Evolutionary conservation across 108 stramenopile species (phyloP), one percentile per base, ranked within the genome.

Genomic region (Cyclotella atomus): DNA sequence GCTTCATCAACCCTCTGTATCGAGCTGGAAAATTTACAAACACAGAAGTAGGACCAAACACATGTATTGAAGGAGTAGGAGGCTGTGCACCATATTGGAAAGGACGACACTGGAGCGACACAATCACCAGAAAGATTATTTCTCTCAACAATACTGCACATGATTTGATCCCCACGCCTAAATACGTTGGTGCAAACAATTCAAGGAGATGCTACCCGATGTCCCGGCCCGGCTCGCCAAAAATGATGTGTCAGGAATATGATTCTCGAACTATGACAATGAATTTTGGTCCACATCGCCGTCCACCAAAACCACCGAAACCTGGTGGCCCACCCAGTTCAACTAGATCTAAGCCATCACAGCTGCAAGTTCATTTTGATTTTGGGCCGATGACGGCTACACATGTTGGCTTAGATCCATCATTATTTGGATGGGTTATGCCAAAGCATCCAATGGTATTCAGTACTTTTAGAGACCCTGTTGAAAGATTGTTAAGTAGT

Each of bases 21-120:
- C 9, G 12, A n/a, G 7, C 43, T 1, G 76, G 63, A 6, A 57
- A 32, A 2, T 64, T 77, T 28, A 49, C 44, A 9, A 70, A 70
- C 41, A 46, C 63, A 7, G 46, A 65, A 3, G 54, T 64, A 7
- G 68, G 43, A 3, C 76, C 76, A 16, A 77, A 77, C 45, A 77
- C 76, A 5, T 77, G 76, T 33, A 33, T 77, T 7, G 57, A 38
- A 21, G 62, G 54, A 16, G 20, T 57, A 23, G 68, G 68, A 0
- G 76, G 76, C 15, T 77, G 76, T 38, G 50, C 54, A 8, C 29
- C 20, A 0, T 59, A 53, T 55, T 77, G 76, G 76, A 10, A 55
- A 23, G 52, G 52, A 5, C n/a, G n/a, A 9, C n/a, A 5, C 21
- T 52, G 52, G 52, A 23, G 24, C 52, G 24, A 52, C 2, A 15